Percentiles rank a stretch among this genome's conserved stretches.
These are phyloP conservation scores for Phytopythium vexans DNA, from an alignment of 352 stramenopile genomes.

Conservation along the genomic window DNA sequence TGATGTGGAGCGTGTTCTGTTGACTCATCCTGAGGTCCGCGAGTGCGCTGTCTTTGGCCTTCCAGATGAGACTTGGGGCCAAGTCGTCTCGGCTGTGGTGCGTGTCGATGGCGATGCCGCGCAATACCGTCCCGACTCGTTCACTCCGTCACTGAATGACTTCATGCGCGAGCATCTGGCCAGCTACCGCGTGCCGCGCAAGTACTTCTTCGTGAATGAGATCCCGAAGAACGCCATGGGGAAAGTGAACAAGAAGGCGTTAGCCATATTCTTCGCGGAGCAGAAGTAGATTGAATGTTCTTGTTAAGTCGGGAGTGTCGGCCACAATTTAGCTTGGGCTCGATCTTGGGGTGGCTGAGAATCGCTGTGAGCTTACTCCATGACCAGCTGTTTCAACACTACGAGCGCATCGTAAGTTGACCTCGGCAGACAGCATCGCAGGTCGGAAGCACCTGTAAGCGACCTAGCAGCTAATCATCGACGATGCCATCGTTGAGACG, in stretches of 20 bases:
- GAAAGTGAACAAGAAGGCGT: constrained; percentile 93
- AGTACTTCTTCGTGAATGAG: constrained; percentile 71
- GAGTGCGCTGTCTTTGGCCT: constrained; percentile 88
- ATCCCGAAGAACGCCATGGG: constrained; percentile 93
- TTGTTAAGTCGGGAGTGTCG: too few species aligned
- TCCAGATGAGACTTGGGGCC: constrained; percentile 81
- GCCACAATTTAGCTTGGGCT: too few species aligned
- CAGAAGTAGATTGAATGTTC: too few species aligned
- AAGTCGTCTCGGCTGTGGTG: constrained; percentile 73
- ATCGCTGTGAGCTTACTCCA: too few species aligned
- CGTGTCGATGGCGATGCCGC: constrained; percentile 9
- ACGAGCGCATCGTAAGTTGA: too few species aligned
- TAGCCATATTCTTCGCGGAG: constrained; percentile 41
- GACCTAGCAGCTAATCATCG: too few species aligned
- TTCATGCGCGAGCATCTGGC: constrained; percentile 71
- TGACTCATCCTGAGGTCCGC: constrained; percentile 76
- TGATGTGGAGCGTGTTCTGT: constrained; percentile 84
- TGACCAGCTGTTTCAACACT: too few species aligned
- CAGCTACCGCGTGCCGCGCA: constrained; percentile 77
- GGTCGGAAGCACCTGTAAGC: too few species aligned
- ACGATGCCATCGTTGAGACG: too few species aligned
- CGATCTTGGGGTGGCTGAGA: too few species aligned
- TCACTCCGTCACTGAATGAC: constrained; percentile 30
- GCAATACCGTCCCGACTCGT: constrained; percentile 4
- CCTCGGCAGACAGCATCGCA: too few species aligned